These are phyloP conservation scores for Draba incana DNA, from an alignment of 345 rosid genomes.

Conservation along the genomic window DNA sequence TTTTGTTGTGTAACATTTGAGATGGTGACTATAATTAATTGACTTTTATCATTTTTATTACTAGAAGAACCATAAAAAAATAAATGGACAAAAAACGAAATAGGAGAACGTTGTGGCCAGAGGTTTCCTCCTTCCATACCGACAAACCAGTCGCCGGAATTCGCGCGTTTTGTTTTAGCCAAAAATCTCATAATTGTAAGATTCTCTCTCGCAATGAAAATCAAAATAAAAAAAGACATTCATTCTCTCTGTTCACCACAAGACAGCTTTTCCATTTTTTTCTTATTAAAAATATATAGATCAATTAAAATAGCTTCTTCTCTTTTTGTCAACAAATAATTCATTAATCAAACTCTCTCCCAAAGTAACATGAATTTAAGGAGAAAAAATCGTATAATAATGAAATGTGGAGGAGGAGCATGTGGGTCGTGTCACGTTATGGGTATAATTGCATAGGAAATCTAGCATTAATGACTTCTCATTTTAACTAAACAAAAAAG, in stretches of 20 bases:
- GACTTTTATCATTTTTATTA: neutral
- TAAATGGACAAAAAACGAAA: neutral
- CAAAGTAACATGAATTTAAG: constrained; percentile 32
- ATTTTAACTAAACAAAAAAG: neutral
- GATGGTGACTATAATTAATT: constrained; percentile 23
- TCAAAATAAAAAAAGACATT: constrained; percentile 18
- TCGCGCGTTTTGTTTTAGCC: constrained; percentile 32
- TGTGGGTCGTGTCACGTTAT: constrained; percentile 42
- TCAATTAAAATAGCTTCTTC: neutral
- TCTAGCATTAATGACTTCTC: neutral
- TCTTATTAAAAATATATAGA: neutral
- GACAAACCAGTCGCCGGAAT: constrained; percentile 27
- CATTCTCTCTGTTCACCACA: constrained; percentile 30
- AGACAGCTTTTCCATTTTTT: neutral
- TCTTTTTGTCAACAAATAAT: neutral
- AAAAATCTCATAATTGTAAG: constrained; percentile 23
- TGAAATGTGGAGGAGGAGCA: constrained; percentile 32
- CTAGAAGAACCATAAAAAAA: neutral
- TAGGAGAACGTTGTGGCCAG: constrained; percentile 30
- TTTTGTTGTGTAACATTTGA: constrained; percentile 11
- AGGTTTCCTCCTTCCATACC: constrained; percentile 2
- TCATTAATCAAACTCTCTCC: neutral
- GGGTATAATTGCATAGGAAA: constrained; percentile 25
- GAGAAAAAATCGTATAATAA: constrained; percentile 1
- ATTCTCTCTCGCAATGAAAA: neutral